A percentile compares a stretch with the other conserved stretches of the same genome.
These are phyloP conservation scores for Starmera stellimalicola DNA, from an alignment of 1,139 yeast genomes.

Conservation along the genomic window DNA sequence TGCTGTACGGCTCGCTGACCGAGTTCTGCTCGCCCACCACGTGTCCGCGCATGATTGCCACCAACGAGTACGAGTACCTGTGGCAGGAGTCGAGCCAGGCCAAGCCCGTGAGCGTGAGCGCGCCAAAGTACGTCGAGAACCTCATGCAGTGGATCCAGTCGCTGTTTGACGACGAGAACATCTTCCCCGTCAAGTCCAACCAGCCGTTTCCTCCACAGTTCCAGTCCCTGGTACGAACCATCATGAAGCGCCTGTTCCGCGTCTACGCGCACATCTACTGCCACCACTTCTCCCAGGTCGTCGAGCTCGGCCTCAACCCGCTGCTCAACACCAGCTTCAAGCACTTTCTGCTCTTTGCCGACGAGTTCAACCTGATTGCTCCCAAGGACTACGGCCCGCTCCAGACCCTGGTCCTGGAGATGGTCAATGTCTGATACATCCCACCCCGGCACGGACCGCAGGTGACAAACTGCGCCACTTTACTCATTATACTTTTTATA, in stretches of 20 bases:
- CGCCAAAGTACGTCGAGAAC: conserved; percentile 89
- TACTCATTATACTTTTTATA: no score
- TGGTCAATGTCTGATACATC: conserved; percentile 12
- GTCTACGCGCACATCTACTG: conserved; percentile 98
- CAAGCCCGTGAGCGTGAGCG: conserved; percentile 70
- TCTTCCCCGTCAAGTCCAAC: conserved; percentile 85
- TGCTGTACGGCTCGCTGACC: conserved; percentile 93
- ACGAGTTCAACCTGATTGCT: conserved; percentile 70
- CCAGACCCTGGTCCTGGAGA: conserved; percentile 69
- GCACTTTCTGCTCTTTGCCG: conserved; percentile 83
- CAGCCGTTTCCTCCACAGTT: conserved; percentile 75
- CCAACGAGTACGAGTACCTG: conserved; percentile 89
- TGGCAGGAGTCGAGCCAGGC: conserved; percentile 69
- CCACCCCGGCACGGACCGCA: no score
- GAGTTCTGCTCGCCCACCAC: conserved; percentile 90
- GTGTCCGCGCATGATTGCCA: conserved; percentile 96
- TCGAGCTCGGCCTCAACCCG: conserved; percentile 85
- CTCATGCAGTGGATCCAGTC: conserved; percentile 93
- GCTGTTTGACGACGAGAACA: conserved; percentile 77
- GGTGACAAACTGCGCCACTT: no score
- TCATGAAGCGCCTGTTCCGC: conserved; percentile 82
- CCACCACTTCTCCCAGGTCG: conserved; percentile 91
- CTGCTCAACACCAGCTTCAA: conserved; percentile 90
- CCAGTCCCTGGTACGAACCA: conserved; percentile 68
- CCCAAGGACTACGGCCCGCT: conserved; percentile 87